These are phyloP conservation scores for Tanacetum coccineum DNA, from an alignment of 129 eudicot species.

Conservation along the genomic window DNA sequence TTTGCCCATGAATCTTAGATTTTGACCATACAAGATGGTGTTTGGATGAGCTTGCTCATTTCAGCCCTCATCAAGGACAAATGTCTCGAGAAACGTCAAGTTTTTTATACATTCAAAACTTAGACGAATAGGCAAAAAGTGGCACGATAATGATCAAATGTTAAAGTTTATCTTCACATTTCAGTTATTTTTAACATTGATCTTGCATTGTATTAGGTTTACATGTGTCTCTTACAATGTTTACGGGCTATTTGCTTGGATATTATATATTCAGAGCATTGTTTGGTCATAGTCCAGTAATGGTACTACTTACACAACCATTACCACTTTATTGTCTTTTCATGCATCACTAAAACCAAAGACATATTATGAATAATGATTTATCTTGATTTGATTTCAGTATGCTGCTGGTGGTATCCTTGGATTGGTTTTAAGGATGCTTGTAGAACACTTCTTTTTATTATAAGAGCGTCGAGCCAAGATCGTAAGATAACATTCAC, in stretches of 20 bases:
- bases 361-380: too few species aligned
- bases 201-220: constrained; percentile 47
- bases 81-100: background rate
- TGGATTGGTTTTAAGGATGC: constrained; percentile 83
- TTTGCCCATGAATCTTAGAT: background rate
- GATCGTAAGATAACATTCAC: constrained; percentile 36
- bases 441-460: constrained; percentile 88
- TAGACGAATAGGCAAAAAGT: background rate
- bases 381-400: constrained; percentile 36
- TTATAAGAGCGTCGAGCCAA: constrained; percentile 49
- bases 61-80: background rate
- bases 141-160: background rate
- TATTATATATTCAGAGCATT: constrained; percentile 81
- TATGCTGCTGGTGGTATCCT: constrained; percentile 93
- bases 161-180: background rate
- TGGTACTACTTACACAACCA: constrained; percentile 42
- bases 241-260: constrained; percentile 86
- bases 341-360: background rate
- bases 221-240: constrained; percentile 83
- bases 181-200: constrained; percentile 17
- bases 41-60: constrained; percentile 1
- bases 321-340: background rate
- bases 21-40: background rate
- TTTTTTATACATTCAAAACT: background rate
- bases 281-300: constrained; percentile 71